Percentiles rank a stretch among this genome's conserved stretches.
These are phyloP conservation scores for Arctium minus DNA, from an alignment of 129 eudicot genomes.

Conservation along the genomic window DNA sequence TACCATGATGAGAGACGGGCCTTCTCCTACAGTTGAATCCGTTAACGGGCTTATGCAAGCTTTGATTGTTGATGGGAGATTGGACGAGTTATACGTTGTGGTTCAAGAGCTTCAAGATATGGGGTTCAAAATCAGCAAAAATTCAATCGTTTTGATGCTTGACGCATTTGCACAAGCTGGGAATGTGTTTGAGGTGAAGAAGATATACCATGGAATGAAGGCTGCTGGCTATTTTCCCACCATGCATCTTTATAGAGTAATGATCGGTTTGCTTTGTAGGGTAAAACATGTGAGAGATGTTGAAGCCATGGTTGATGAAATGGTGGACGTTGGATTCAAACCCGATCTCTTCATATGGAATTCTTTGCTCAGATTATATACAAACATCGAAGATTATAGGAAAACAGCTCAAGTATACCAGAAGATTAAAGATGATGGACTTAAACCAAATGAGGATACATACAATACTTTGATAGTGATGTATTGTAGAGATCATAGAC, in stretches of 20 bases:
- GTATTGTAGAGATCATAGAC: constrained; percentile 88
- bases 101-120: constrained; percentile 89
- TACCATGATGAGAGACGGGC: constrained; percentile 98
- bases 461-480: constrained; percentile 78
- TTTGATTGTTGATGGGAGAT: constrained; percentile 75
- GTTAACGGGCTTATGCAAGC: constrained; percentile 80
- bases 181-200: constrained; percentile 85
- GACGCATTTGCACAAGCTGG: constrained; percentile 87
- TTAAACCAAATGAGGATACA: constrained; percentile 78
- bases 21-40: constrained; percentile 76
- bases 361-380: constrained; percentile 67
- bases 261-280: constrained; percentile 69
- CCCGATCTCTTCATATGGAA: constrained; percentile 80
- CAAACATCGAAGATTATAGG: constrained; percentile 63
- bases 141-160: constrained; percentile 80
- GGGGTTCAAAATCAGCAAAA: constrained; percentile 90
- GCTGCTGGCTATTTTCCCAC: constrained; percentile 93
- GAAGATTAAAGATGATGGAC: constrained; percentile 58
- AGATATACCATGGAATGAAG: constrained; percentile 89
- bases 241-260: constrained; percentile 83
- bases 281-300: constrained; percentile 78
- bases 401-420: constrained; percentile 70
- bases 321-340: constrained; percentile 83
- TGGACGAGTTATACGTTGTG: constrained; percentile 71
- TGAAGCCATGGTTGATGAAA: constrained; percentile 82